Percentiles rank a stretch among this genome's conserved stretches.
phyloP scores from a whole-genome alignment of 768 basidiomycete genomes.

The Suillus variegatus region DNA sequence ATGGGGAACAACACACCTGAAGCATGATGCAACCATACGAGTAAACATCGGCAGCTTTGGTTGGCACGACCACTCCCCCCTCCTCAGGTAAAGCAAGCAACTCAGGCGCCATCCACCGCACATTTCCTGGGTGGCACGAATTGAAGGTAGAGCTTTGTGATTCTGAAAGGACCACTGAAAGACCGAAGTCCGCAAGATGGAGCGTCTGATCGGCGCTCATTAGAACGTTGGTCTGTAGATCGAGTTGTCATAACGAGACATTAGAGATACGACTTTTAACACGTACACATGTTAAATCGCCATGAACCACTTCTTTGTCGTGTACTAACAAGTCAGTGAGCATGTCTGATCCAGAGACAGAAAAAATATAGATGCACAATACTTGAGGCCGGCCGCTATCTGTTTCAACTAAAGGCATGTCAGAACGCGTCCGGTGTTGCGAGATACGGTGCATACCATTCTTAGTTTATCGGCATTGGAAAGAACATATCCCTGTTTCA shows the following conservation, averaged over 20 bases:
- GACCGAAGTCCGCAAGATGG: conserved; percentile 40
- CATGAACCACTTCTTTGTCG: conserved; percentile 6
- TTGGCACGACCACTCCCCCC: conserved; percentile 17
- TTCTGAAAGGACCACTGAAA: conserved; percentile 36
- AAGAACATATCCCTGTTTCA: conserved; percentile 15
- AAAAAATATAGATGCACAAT: not conserved
- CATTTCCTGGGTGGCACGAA: conserved; percentile 29
- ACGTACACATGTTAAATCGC: conserved; percentile 14
- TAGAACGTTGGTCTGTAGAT: conserved; percentile 38
- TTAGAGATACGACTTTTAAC: not conserved
- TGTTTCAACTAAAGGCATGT: conserved; percentile 1
- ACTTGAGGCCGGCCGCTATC: conserved; percentile 7
- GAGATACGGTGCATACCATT: conserved; percentile 15
- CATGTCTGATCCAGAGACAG: not conserved
- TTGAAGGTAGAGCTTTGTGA: conserved; percentile 37
- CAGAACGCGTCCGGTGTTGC: not conserved
- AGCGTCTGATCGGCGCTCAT: conserved; percentile 33
- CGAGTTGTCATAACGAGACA: not conserved
- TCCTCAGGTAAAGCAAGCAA: conserved; percentile 22
- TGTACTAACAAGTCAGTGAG: conserved; percentile 9
- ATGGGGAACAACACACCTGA: conserved; percentile 18
- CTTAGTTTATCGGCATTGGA: conserved; percentile 10
- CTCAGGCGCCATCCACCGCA: conserved; percentile 42
- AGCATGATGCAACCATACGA: conserved; percentile 42
- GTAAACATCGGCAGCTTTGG: conserved; percentile 33